phyloP scores from a whole-genome alignment of 768 basidiomycete genomes.

The Lactarius evosmus region DNA sequence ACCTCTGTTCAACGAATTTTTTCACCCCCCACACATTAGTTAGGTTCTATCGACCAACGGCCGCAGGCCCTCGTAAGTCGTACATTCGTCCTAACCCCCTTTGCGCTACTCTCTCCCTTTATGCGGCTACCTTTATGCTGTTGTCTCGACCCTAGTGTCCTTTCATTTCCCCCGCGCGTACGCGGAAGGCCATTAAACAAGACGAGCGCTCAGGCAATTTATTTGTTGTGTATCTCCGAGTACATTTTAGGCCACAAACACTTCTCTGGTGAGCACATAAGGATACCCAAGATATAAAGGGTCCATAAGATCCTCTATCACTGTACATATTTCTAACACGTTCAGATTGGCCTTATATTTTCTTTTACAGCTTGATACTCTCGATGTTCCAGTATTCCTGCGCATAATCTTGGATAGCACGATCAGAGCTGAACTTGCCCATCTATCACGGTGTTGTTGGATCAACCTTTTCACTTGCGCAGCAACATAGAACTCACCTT shows the following conservation, averaged over 20 bases:
- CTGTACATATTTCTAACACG: constrained; percentile 10
- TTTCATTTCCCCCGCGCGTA: neutral
- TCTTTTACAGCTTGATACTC: constrained; percentile 32
- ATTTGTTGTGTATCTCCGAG: constrained; percentile 3
- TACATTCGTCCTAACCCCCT: neutral
- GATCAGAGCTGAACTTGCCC: constrained; percentile 96
- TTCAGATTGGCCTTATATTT: neutral
- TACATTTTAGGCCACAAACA: neutral
- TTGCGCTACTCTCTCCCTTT: too few species aligned
- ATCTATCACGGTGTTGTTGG: constrained; percentile 46
- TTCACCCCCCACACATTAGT: neutral
- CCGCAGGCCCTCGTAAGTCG: neutral
- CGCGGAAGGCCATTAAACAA: neutral
- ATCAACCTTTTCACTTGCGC: neutral
- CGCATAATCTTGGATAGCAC: constrained; percentile 89
- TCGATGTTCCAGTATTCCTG: constrained; percentile 85
- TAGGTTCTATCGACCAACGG: neutral
- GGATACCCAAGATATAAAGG: constrained; percentile 4
- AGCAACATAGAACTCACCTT: constrained; percentile 43
- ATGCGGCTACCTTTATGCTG: neutral
- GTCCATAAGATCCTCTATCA: constrained; percentile 9
- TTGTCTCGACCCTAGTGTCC: neutral
- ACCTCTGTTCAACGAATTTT: neutral
- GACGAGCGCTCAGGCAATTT: neutral
- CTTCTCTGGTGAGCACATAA: neutral